Evolutionary conservation across 371 early-diverging fungal species (phyloP).

Genomic region (Rhizopus arrhizus): DNA sequence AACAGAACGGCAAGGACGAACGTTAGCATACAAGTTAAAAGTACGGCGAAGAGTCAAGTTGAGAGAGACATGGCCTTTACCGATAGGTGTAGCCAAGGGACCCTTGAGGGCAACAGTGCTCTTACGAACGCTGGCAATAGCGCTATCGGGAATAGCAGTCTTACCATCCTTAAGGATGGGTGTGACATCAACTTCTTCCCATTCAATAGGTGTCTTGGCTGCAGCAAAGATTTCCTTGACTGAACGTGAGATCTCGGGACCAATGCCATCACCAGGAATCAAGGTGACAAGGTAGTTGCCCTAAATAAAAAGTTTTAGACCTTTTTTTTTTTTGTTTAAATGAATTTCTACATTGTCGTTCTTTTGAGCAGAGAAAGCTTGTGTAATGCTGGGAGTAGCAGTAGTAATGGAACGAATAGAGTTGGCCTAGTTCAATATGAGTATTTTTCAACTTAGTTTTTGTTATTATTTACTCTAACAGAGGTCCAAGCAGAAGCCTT

Average conservation of each 20-base stretch:
- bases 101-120: slow-evolving; percentile 97
- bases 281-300: slow-evolving; percentile 88
- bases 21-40: slow-evolving; percentile 98
- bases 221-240: slow-evolving; percentile 93
- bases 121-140: slow-evolving; percentile 86
- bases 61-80: slow-evolving; percentile 98
- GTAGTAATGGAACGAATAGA: slow-evolving; percentile 56
- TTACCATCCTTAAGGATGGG: slow-evolving; percentile 91
- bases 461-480: slow-evolving; percentile 26
- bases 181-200: slow-evolving; percentile 96
- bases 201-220: slow-evolving; percentile 93
- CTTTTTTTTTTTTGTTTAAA: background rate
- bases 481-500: slow-evolving; percentile 38
- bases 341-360: slow-evolving; percentile 60
- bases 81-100: slow-evolving; percentile 96
- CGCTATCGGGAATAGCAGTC: slow-evolving; percentile 91
- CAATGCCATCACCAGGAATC: slow-evolving; percentile 99
- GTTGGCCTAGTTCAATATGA: slow-evolving; percentile 31
- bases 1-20: slow-evolving; percentile 95
- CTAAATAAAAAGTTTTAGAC: slow-evolving; percentile 31
- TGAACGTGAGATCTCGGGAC: slow-evolving; percentile 95
- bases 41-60: slow-evolving; percentile 97
- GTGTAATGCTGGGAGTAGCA: slow-evolving; percentile 61
- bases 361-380: slow-evolving; percentile 65
- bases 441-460: background rate